Percentiles rank a stretch among this genome's conserved stretches.
Conservation (phyloP, 2,329 filamentous ascomycete species). For the Pyricularia sp. region DNA sequence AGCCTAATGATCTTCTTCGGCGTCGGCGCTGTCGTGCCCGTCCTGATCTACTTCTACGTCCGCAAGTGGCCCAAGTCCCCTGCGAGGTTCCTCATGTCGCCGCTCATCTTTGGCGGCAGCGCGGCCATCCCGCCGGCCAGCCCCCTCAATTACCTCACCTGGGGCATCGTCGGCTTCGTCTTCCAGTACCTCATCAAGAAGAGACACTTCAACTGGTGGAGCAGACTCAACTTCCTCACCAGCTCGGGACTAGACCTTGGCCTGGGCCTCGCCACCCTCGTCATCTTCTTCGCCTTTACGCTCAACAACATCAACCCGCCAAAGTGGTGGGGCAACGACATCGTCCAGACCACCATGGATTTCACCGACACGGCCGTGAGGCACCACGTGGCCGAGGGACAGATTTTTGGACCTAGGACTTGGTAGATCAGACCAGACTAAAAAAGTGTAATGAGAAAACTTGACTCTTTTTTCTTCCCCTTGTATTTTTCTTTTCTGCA, state of each 20-base stretch:
- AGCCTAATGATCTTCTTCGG: conserved; percentile 51
- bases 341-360: conserved; percentile 53
- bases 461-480: not conserved
- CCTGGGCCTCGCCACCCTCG: conserved; percentile 54
- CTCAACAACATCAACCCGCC: conserved; percentile 53
- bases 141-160: conserved; percentile 65
- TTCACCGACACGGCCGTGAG: conserved; percentile 49
- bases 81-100: conserved; percentile 46
- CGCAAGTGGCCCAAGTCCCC: conserved; percentile 42
- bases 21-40: conserved; percentile 42
- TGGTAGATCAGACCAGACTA: conserved; percentile 30
- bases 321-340: conserved; percentile 59
- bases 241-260: conserved; percentile 62
- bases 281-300: conserved; percentile 63
- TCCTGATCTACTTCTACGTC: conserved; percentile 39
- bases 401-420: conserved; percentile 50
- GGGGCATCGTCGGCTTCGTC: conserved; percentile 60
- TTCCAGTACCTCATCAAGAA: conserved; percentile 63
- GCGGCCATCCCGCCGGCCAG: conserved; percentile 55
- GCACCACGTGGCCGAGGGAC: conserved; percentile 37
- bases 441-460: not conserved
- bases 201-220: conserved; percentile 61
- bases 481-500: not conserved
- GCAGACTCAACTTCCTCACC: conserved; percentile 62
- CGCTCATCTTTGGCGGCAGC: conserved; percentile 53